Evolutionary conservation across 495 filamentous ascomycete genomes (phyloP).

Genomic region (Hypoxylon lienhwacheense): DNA sequence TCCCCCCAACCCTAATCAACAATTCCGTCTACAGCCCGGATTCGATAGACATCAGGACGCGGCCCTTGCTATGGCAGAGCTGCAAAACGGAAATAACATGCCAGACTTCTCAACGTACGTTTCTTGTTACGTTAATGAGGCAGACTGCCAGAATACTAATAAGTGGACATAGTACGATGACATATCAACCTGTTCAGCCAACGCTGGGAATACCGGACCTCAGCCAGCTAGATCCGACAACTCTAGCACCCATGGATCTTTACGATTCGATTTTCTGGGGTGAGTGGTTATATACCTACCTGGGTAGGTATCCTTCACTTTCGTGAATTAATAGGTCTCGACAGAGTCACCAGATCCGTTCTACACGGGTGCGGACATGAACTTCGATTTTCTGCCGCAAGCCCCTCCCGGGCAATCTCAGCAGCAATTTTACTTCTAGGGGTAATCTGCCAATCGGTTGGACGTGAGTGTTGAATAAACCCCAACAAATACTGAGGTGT

Average conservation of each 20-base stretch:
- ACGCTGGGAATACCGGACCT: constrained; percentile 41
- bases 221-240: constrained; percentile 45
- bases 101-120: constrained; percentile 42
- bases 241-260: constrained; percentile 59
- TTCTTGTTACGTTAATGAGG: neutral
- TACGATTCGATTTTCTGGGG: constrained; percentile 64
- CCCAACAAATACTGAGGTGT: constrained; percentile 2
- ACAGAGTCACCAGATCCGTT: constrained; percentile 54
- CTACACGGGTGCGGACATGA: constrained; percentile 53
- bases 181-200: constrained; percentile 41
- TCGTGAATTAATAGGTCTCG: constrained; percentile 7
- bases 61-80: constrained; percentile 57
- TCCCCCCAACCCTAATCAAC: constrained; percentile 23
- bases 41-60: constrained; percentile 57
- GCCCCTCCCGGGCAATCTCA: constrained; percentile 53
- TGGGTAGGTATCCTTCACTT: neutral
- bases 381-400: constrained; percentile 55
- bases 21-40: constrained; percentile 36
- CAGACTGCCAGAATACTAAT: constrained; percentile 7
- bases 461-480: neutral
- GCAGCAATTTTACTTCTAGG: constrained; percentile 53
- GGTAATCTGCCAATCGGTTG: constrained; percentile 1
- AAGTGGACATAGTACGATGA: constrained; percentile 22
- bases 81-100: constrained; percentile 51
- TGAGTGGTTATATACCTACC: constrained; percentile 39